Percentiles rank a stretch among this genome's conserved stretches.
phyloP scores from a whole-genome alignment of 2,329 filamentous ascomycete genomes.

The Fusarium sp. region DNA sequence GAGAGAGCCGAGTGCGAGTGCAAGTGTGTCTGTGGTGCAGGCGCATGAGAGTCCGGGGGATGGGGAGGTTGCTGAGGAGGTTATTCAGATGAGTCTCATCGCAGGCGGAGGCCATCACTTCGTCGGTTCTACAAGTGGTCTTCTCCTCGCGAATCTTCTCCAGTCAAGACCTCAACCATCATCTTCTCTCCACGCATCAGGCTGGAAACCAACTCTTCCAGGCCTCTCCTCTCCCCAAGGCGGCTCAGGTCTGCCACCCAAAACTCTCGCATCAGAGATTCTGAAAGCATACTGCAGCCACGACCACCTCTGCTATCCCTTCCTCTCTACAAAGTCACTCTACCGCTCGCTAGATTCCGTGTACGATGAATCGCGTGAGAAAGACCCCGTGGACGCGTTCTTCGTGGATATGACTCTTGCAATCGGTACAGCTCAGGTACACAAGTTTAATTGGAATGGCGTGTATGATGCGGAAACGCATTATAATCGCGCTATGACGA shows the following conservation, averaged over 20 bases:
- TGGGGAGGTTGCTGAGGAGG: conserved; percentile 55
- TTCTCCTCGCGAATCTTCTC: conserved; percentile 59
- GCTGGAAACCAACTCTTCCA: conserved; percentile 27
- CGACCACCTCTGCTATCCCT: conserved; percentile 60
- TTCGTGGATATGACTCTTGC: conserved; percentile 60
- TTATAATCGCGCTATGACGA: conserved; percentile 55
- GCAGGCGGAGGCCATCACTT: conserved; percentile 59
- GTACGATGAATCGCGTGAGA: conserved; percentile 46
- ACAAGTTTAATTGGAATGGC: conserved; percentile 60
- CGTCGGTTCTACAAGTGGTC: conserved; percentile 57
- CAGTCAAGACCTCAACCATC: conserved; percentile 43
- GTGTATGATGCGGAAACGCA: conserved; percentile 59
- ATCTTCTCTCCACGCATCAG: conserved; percentile 25
- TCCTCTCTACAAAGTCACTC: conserved; percentile 52
- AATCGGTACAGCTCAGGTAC: conserved; percentile 58
- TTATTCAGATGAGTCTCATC: conserved; percentile 59
- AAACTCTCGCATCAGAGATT: conserved; percentile 53
- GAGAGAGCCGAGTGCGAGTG: neutral
- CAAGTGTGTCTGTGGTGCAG: neutral
- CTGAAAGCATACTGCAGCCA: conserved; percentile 59
- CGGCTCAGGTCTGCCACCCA: conserved; percentile 50
- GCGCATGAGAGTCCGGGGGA: conserved; percentile 8
- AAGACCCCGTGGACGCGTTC: conserved; percentile 53
- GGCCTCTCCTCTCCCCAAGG: conserved; percentile 19
- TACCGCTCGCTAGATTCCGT: conserved; percentile 49